Percentiles rank a stretch among this genome's conserved stretches.
Conservation (phyloP, 371 early-diverging fungal species). For the Mucor piriformis region DNA sequence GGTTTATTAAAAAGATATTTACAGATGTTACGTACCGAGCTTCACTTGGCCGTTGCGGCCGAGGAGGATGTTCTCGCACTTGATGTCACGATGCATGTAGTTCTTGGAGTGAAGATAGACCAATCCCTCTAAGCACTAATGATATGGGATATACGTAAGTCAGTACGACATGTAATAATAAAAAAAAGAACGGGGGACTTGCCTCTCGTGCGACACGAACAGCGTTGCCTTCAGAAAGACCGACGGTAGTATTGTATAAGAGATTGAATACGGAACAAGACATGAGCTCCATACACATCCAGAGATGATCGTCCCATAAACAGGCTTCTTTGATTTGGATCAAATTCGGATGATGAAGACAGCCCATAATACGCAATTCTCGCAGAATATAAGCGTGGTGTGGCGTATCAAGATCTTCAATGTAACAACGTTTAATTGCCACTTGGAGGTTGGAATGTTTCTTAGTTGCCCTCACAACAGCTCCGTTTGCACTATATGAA, state of each 20-base stretch:
- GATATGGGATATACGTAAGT: not conserved
- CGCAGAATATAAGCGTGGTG: constrained; percentile 50
- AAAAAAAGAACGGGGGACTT: constrained; percentile 4
- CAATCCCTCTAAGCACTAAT: constrained; percentile 46
- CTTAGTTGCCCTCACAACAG: constrained; percentile 20
- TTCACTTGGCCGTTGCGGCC: constrained; percentile 52
- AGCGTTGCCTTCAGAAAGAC: constrained; percentile 46
- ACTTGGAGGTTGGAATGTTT: constrained; percentile 32
- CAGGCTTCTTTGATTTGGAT: constrained; percentile 45
- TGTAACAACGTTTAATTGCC: constrained; percentile 56
- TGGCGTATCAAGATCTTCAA: constrained; percentile 50
- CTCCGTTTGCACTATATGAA: constrained; percentile 25
- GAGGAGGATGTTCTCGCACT: constrained; percentile 55
- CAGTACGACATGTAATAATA: not conserved
- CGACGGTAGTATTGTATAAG: constrained; percentile 43
- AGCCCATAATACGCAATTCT: constrained; percentile 55
- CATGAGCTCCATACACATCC: constrained; percentile 60
- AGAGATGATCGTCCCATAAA: constrained; percentile 49
- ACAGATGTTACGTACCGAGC: constrained; percentile 35
- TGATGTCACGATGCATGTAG: constrained; percentile 59
- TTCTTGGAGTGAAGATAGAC: constrained; percentile 52
- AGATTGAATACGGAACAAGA: constrained; percentile 53
- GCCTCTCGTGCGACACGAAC: constrained; percentile 46
- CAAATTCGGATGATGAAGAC: constrained; percentile 41
- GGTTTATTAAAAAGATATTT: not conserved